Percentiles rank a stretch among this genome's conserved stretches.
phyloP scores from a whole-genome alignment of 192 early-diverging fungal genomes.

The Backusella parvicylindrica region DNA sequence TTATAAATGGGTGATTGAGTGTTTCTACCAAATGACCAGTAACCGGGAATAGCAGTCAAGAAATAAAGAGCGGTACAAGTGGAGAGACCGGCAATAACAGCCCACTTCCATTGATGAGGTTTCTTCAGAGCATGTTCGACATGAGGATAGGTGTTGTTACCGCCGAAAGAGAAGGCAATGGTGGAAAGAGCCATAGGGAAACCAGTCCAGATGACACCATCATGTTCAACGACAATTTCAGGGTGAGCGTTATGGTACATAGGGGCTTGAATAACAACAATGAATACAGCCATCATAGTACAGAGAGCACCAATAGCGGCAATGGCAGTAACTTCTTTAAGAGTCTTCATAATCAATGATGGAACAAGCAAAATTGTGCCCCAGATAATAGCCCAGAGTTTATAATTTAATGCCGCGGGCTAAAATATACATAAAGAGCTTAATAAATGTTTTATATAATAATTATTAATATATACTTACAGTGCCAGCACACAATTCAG shows the following conservation, averaged over 20 bases:
- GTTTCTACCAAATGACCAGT: slow-evolving; percentile 67
- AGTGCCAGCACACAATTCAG: slow-evolving; percentile 47
- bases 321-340: slow-evolving; percentile 76
- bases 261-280: slow-evolving; percentile 66
- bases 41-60: slow-evolving; percentile 68
- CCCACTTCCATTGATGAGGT: slow-evolving; percentile 67
- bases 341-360: slow-evolving; percentile 67
- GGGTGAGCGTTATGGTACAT: slow-evolving; percentile 41
- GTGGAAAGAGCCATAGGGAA: slow-evolving; percentile 77
- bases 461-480: slow-evolving; percentile 9
- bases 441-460: not conserved
- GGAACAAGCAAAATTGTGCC: slow-evolving; percentile 63
- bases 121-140: slow-evolving; percentile 78
- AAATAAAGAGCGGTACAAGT: slow-evolving; percentile 73
- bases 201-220: slow-evolving; percentile 58
- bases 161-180: slow-evolving; percentile 81
- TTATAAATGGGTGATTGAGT: slow-evolving; percentile 70
- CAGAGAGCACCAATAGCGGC: slow-evolving; percentile 75
- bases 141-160: slow-evolving; percentile 82
- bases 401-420: slow-evolving; percentile 14
- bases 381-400: slow-evolving; percentile 64
- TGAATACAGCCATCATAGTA: slow-evolving; percentile 68
- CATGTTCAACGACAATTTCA: slow-evolving; percentile 37
- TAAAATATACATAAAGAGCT: not conserved
- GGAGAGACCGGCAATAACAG: slow-evolving; percentile 57